Base-by-base conservation (phyloP, 352 stramenopile genomes). In the Globisporangium megalacanthum region DNA sequence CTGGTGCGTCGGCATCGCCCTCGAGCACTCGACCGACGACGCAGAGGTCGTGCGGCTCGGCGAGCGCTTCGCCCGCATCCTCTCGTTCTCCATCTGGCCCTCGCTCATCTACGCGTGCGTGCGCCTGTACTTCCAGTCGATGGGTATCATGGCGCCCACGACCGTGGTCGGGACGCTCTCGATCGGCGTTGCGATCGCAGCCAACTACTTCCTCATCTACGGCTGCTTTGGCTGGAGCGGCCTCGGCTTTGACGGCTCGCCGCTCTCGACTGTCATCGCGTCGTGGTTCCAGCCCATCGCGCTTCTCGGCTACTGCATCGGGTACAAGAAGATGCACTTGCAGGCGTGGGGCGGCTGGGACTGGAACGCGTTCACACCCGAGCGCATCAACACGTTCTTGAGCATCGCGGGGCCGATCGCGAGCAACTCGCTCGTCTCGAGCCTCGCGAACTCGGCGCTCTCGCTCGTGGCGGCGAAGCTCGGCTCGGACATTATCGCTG, bases 161-260 rank as follows among this genome's bases (percentile, higher is more conserved):
- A 48, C 42, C 13, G 42, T 48, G 0, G 78, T 89, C n/a, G 78
- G 76, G 0, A 64, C 79, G 52, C 68, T 66, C 0, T 88, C 82
- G 20, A 89, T 92, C 50, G 69, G 68, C 36, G 64, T 89, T 45
- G 75, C 77, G 1, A 69, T 74, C 19, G 64, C 61, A 0, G 75
- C 68, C 48, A 93, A 93, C 57, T 89, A 83, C 53, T 42, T 89
- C 5, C 75, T 89, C 63, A 89, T 93, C 52, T 84, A 90, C 56
- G 79, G 79, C 22, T 58, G 80, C 39, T 75, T 67, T 10, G 58
- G 65, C 11, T 88, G 70, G 72, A 11, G 44, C 0, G 80, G 83
- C 0, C 56, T 93, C 29, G 80, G 83, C n/a, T 93, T 89, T 47
- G 53, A 88, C 33, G 83, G 83, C n/a, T 89, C 83, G n/a, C 79